Evolutionary conservation across 257 asterid genomes (phyloP), one percentile per base, ranked within the genome.

Genomic region (Knoxia roxburghii): DNA sequence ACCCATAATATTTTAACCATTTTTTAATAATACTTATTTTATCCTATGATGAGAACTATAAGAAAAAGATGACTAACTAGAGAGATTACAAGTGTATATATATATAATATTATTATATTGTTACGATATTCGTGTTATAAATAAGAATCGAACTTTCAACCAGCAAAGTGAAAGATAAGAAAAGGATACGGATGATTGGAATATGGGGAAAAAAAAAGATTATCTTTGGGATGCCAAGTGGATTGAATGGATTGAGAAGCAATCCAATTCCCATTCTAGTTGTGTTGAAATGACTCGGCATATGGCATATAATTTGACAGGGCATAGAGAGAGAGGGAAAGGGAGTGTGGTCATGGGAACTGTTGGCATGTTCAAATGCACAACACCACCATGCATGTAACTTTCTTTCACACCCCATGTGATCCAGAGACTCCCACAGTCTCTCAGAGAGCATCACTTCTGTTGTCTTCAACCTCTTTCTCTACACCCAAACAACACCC

Each of bases 351-450:
- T 73, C 72, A 67, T 61, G 78, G 71, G 9, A 72, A 80, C 72
- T 81, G 80, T 73, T 78, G 82, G 85, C 79, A 66, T 82, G 83
- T 78, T 70, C 62, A 46, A 62, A 70, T 70, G 81, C 84, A 87
- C 30, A 52, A 3, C 9, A 21, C 27, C 21, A 72, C 74, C 54
- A 77, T 77, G 76, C 85, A 79, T 79, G 85, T 80, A 78, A 77
- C 61, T 70, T 43, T 68, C 41, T 66, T 51, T 70, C 81, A n/a
- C 82, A 82, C 67, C 81, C 79, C 91, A 90, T 84, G 97, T 88
- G 96, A 90, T 80, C 80, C 79, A 76, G 68, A 77, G n/a, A 78
- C 75, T 81, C 75, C 79, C 75, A 55, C 15, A 20, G 7, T 39
- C 43, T 24, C 63, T 7, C n/a, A 33, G 72, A 33, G 72, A 83